These are phyloP conservation scores for Diaporthe ilicicola DNA, from an alignment of 2,329 filamentous ascomycete genomes.

Conservation along the genomic window DNA sequence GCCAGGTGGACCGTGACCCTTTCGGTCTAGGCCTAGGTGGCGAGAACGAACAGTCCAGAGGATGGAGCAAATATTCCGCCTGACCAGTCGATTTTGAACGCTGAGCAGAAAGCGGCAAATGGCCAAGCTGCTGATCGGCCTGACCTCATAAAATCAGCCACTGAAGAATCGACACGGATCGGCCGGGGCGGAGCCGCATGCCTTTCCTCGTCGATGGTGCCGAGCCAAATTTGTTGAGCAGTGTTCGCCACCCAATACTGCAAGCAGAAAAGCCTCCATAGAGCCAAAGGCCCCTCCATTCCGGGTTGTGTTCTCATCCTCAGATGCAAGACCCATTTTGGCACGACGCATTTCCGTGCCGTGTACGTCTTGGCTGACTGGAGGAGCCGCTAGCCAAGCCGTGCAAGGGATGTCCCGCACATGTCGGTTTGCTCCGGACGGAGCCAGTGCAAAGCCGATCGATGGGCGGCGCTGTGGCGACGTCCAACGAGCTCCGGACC, in stretches of 20 bases:
- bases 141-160: not conserved
- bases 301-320: not conserved
- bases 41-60: not conserved
- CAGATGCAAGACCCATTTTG: not conserved
- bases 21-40: not conserved
- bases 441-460: conserved; percentile 11
- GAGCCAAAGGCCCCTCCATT: not conserved
- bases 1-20: not conserved
- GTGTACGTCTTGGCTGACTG: not conserved
- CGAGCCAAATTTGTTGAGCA: not conserved
- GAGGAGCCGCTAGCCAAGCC: conserved; percentile 1
- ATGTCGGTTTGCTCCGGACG: conserved; percentile 12
- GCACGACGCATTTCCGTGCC: not conserved
- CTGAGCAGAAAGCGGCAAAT: not conserved
- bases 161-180: not conserved
- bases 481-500: not conserved
- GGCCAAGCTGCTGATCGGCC: not conserved
- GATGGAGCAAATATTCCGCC: not conserved
- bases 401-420: conserved; percentile 17
- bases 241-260: not conserved
- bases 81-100: not conserved
- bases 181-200: not conserved
- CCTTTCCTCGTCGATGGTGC: not conserved
- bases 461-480: conserved; percentile 1
- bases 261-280: not conserved